A percentile compares a stretch with the other conserved stretches of the same genome.
phyloP scores from a whole-genome alignment of 2,329 filamentous ascomycete species.

The Colletotrichum eremochloae region DNA sequence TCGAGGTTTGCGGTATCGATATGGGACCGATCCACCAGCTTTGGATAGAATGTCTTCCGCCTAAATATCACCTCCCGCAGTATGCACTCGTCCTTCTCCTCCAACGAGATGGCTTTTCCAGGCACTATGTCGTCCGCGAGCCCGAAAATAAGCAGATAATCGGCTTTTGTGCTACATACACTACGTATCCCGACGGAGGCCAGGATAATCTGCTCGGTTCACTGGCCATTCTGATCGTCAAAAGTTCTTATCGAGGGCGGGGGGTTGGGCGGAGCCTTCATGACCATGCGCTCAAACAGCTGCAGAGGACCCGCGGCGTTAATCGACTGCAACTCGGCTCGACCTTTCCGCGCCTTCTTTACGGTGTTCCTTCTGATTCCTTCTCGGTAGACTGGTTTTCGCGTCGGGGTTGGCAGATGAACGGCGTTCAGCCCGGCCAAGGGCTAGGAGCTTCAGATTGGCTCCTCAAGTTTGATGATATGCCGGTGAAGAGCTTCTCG shows the following conservation, averaged over 20 bases:
- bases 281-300: conserved; percentile 62
- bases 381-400: conserved; percentile 65
- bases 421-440: conserved; percentile 51
- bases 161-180: conserved; percentile 72
- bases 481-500: conserved; percentile 57
- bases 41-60: conserved; percentile 61
- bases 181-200: conserved; percentile 67
- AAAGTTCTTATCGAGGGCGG: conserved; percentile 58
- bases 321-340: conserved; percentile 68
- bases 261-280: conserved; percentile 69
- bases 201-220: conserved; percentile 68
- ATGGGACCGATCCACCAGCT: conserved; percentile 58
- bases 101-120: conserved; percentile 66
- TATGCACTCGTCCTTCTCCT: conserved; percentile 61
- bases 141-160: conserved; percentile 58
- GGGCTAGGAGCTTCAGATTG: conserved; percentile 67
- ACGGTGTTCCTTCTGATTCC: conserved; percentile 63
- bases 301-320: conserved; percentile 65
- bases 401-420: conserved; percentile 65
- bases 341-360: conserved; percentile 70
- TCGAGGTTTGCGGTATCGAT: conserved; percentile 58
- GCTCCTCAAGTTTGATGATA: conserved; percentile 65
- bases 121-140: conserved; percentile 69
- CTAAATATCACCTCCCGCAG: conserved; percentile 60
- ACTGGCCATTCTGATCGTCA: conserved; percentile 67